Evolutionary conservation across 805 yeast genomes (phyloP).

Genomic region (Yarrowia sp.): DNA sequence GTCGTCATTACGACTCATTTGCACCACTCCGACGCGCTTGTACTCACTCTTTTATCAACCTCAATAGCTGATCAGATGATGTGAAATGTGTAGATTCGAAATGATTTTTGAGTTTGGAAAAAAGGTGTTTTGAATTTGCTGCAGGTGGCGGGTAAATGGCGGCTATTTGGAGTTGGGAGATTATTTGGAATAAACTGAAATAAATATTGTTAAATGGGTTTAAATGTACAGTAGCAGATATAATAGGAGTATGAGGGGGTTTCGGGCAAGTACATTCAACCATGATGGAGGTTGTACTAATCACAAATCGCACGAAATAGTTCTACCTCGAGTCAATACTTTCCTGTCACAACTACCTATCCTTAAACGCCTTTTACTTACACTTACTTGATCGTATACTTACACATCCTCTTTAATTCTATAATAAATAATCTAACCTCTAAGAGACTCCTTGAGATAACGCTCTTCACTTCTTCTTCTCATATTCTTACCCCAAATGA

Average conservation of each 20-base stretch:
- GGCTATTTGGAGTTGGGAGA: neutral
- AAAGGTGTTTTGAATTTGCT: slow-evolving; percentile 21
- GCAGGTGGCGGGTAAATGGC: neutral
- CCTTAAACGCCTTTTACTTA: no score
- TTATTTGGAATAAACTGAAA: neutral
- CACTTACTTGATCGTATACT: no score
- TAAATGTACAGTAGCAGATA: no score
- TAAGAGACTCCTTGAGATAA: neutral
- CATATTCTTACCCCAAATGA: neutral
- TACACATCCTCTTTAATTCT: neutral
- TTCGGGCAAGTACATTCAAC: no score
- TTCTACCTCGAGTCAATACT: no score
- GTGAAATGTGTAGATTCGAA: slow-evolving; percentile 13
- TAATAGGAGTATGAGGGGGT: no score
- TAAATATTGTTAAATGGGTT: no score
- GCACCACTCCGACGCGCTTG: neutral
- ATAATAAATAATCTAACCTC: neutral
- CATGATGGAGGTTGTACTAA: no score
- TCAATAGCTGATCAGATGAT: neutral
- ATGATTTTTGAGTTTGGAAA: neutral
- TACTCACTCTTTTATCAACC: slow-evolving; percentile 13
- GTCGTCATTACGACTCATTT: neutral
- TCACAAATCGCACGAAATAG: no score
- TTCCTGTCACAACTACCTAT: no score
- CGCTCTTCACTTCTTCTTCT: neutral